Evolutionary conservation across 2,329 filamentous ascomycete species (phyloP).

Genomic region (Pyricularia sp.): DNA sequence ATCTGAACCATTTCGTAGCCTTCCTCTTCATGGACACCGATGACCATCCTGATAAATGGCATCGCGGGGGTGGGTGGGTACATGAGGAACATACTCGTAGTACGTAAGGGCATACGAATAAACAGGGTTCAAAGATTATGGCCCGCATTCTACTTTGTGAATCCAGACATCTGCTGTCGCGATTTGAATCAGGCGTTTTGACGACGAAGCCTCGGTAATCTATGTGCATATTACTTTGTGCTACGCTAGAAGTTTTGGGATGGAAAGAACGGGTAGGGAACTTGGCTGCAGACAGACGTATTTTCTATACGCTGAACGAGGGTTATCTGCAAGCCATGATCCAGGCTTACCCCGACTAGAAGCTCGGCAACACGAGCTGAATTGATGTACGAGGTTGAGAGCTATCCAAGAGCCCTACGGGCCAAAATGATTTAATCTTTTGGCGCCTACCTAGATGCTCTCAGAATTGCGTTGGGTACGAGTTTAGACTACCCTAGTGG

Average conservation of each 20-base stretch:
- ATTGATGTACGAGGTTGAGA: not conserved
- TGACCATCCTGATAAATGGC: not conserved
- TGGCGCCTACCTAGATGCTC: not conserved
- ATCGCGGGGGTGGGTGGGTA: not conserved
- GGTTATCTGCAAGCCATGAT: no score
- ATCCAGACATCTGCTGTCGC: no score
- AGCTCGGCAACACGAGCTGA: not conserved
- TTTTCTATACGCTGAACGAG: not conserved
- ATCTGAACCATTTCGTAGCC: not conserved
- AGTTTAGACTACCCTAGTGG: not conserved
- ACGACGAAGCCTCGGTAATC: not conserved
- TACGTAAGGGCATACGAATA: not conserved
- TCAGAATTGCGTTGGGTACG: not conserved
- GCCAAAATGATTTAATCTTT: not conserved
- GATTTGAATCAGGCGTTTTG: not conserved
- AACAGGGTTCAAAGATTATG: not conserved
- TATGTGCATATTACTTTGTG: not conserved
- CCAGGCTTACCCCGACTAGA: not conserved
- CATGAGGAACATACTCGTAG: no score
- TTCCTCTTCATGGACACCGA: not conserved
- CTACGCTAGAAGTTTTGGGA: not conserved
- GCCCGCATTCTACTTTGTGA: not conserved
- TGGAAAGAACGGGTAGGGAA: not conserved
- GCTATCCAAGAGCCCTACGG: not conserved
- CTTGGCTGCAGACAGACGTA: not conserved